Evolutionary conservation across 164 flowering plant genomes (phyloP).

Genomic region (Litsea cubeba): DNA sequence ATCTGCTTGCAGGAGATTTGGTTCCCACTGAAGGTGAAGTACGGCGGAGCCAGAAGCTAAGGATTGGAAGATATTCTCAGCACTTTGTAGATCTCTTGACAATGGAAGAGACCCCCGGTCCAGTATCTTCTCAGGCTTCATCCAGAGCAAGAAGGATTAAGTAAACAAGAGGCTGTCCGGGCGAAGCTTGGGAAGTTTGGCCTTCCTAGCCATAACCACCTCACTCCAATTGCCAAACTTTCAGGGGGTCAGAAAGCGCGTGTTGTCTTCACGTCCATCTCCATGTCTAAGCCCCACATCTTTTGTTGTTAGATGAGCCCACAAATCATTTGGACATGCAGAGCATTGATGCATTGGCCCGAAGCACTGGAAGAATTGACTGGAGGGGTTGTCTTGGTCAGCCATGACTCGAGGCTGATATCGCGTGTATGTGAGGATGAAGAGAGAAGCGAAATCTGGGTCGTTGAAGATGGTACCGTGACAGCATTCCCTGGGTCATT

Average conservation of each 20-base stretch:
- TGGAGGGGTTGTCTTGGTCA: constrained; percentile 81
- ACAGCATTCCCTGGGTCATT: constrained; percentile 46
- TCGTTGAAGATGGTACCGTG: constrained; percentile 70
- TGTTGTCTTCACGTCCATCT: constrained; percentile 78
- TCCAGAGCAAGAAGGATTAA: constrained; percentile 76
- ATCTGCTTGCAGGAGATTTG: constrained; percentile 81
- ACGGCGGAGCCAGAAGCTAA: constrained; percentile 71
- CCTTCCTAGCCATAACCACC: constrained; percentile 76
- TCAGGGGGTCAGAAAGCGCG: constrained; percentile 82
- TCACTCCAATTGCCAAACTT: constrained; percentile 73
- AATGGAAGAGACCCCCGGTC: constrained; percentile 76
- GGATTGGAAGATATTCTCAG: constrained; percentile 82
- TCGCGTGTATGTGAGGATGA: constrained; percentile 80
- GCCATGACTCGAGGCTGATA: constrained; percentile 77
- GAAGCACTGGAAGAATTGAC: constrained; percentile 74
- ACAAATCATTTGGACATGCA: constrained; percentile 72
- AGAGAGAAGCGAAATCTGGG: constrained; percentile 73
- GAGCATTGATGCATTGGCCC: constrained; percentile 82
- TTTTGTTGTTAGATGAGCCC: constrained; percentile 36
- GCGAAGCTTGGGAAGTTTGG: constrained; percentile 90
- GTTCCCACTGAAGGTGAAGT: constrained; percentile 72
- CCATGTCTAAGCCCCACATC: constrained; percentile 81
- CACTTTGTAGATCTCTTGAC: constrained; percentile 75
- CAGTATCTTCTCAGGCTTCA: constrained; percentile 77
- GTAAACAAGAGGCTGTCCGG: constrained; percentile 83